phyloP scores from a whole-genome alignment of 192 early-diverging fungal species.

The Coemansia sp. region DNA sequence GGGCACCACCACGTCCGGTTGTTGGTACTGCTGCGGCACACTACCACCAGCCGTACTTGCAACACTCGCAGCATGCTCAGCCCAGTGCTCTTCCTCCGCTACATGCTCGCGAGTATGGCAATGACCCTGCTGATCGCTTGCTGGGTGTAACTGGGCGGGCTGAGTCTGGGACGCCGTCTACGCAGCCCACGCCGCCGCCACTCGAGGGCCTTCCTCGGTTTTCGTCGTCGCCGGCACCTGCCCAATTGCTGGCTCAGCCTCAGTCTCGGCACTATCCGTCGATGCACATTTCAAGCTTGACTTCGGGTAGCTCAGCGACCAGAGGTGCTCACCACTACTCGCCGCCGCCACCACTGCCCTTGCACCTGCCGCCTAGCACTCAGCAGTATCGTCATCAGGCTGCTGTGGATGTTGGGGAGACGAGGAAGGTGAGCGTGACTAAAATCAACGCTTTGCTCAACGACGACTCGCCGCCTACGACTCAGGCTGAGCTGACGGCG shows the following conservation, averaged over 20 bases:
- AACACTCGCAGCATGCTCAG: constrained; percentile 6
- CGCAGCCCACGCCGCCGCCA: constrained; percentile 52
- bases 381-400: not conserved
- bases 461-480: constrained; percentile 18
- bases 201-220: constrained; percentile 46
- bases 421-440: constrained; percentile 29
- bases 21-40: not conserved
- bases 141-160: constrained; percentile 10
- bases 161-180: constrained; percentile 32
- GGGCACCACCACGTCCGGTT: not conserved
- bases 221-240: constrained; percentile 35
- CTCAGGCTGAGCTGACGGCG: not conserved
- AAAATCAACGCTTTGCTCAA: constrained; percentile 52
- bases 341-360: not conserved
- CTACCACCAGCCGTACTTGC: constrained; percentile 8
- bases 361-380: not conserved
- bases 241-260: not conserved
- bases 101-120: not conserved
- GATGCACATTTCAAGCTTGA: constrained; percentile 33
- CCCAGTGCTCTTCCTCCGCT: not conserved
- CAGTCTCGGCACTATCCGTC: constrained; percentile 2
- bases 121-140: not conserved
- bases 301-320: not conserved
- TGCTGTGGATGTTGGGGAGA: constrained; percentile 12
- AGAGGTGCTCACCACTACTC: not conserved